Conservation (phyloP, 306 rosid species). For the Cucurbita moschata region DNA sequence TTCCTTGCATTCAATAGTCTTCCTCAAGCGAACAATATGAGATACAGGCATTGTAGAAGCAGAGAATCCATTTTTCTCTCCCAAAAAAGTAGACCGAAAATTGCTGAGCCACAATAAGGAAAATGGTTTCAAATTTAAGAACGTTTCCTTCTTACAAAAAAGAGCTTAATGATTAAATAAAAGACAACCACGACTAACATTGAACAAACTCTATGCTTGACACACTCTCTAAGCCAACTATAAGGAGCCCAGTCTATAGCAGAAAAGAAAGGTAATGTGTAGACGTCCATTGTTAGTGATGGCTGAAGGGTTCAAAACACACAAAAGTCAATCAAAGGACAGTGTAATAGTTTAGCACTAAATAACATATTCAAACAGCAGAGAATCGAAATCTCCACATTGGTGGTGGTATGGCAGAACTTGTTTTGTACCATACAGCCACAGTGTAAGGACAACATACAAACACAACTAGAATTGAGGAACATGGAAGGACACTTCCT, state of each 20-base stretch:
- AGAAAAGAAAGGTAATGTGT: background rate
- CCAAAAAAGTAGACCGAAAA: slow-evolving; percentile 52
- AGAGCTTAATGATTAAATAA: background rate
- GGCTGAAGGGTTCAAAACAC: background rate
- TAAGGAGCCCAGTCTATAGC: background rate
- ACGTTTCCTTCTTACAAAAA: background rate
- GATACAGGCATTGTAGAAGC: slow-evolving; percentile 24
- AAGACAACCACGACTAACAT: background rate
- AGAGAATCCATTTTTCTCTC: slow-evolving; percentile 34
- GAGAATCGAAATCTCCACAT: background rate
- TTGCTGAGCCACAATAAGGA: slow-evolving; percentile 43
- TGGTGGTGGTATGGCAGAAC: background rate
- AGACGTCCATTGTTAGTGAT: background rate
- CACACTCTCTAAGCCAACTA: background rate
- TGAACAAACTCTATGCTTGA: background rate
- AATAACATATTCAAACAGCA: background rate
- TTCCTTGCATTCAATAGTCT: slow-evolving; percentile 65
- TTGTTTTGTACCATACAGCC: background rate
- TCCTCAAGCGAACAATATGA: slow-evolving; percentile 34
- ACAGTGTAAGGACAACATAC: background rate
- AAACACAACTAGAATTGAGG: background rate
- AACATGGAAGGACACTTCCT: background rate
- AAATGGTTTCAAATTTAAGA: slow-evolving; percentile 6
- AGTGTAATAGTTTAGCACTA: background rate
- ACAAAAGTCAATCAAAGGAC: background rate